Evolutionary conservation across 805 yeast genomes (phyloP).

Genomic region (Danielia oregonensis): DNA sequence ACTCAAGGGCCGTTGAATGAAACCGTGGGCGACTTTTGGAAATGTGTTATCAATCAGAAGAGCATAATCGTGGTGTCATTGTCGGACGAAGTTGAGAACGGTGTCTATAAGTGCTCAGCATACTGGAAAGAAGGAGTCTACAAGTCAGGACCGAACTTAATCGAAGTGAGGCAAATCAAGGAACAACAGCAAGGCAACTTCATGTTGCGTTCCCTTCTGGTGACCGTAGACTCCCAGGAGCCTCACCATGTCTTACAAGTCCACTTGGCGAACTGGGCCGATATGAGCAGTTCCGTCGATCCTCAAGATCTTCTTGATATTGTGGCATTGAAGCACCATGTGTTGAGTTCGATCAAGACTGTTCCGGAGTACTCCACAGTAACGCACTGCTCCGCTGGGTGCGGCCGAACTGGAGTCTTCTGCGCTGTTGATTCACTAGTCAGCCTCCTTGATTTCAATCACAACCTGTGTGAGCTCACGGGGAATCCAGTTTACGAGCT

Average conservation of each 20-base stretch:
- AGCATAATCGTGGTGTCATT: slow-evolving; percentile 69
- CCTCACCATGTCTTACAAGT: slow-evolving; percentile 59
- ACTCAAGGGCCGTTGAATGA: slow-evolving; percentile 81
- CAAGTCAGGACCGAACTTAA: slow-evolving; percentile 24
- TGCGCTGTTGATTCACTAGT: slow-evolving; percentile 64
- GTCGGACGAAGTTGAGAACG: slow-evolving; percentile 72
- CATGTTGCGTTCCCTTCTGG: slow-evolving; percentile 13
- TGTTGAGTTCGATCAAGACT: slow-evolving; percentile 4
- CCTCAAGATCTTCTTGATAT: slow-evolving; percentile 53
- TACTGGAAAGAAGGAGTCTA: slow-evolving; percentile 72
- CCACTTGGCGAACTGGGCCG: slow-evolving; percentile 83
- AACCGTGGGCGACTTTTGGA: slow-evolving; percentile 85
- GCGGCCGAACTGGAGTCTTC: slow-evolving; percentile 86
- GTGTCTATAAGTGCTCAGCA: slow-evolving; percentile 70
- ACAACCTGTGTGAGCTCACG: slow-evolving; percentile 10
- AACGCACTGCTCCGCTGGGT: slow-evolving; percentile 91
- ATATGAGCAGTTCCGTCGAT: slow-evolving; percentile 61
- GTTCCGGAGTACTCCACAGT: slow-evolving; percentile 31
- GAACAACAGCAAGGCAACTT: slow-evolving; percentile 10
- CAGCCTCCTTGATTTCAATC: slow-evolving; percentile 22
- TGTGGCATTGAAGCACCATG: slow-evolving; percentile 29
- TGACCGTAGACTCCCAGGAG: slow-evolving; percentile 8
- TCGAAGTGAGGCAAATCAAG: slow-evolving; percentile 25
- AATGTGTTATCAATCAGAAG: slow-evolving; percentile 60
- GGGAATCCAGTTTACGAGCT: slow-evolving; percentile 43